phyloP scores from a whole-genome alignment of 768 basidiomycete genomes.

The Sutorius australiensis region DNA sequence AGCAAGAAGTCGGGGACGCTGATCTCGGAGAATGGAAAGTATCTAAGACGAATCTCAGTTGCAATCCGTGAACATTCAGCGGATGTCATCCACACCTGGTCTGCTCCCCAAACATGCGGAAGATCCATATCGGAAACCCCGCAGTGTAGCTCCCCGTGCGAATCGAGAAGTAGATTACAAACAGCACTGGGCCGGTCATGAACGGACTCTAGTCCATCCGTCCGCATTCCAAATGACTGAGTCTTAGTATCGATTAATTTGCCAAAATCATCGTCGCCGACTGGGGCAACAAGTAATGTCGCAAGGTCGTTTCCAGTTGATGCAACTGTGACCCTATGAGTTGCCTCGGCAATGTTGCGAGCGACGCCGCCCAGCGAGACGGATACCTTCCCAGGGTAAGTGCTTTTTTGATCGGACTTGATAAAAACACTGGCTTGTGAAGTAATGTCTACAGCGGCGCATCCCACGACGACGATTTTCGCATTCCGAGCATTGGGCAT shows the following conservation, averaged over 20 bases:
- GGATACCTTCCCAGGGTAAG: constrained; percentile 71
- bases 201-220: constrained; percentile 64
- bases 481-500: constrained; percentile 27
- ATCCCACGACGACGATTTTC: constrained; percentile 72
- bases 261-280: constrained; percentile 79
- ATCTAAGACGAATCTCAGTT: constrained; percentile 39
- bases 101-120: constrained; percentile 44
- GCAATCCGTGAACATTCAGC: neutral
- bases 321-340: constrained; percentile 56
- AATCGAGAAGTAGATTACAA: constrained; percentile 83
- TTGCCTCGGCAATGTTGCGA: constrained; percentile 92
- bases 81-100: constrained; percentile 36
- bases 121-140: constrained; percentile 93
- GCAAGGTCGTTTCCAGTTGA: constrained; percentile 28
- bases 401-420: constrained; percentile 53
- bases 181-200: constrained; percentile 58
- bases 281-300: constrained; percentile 65
- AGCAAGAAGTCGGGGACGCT: constrained; percentile 57
- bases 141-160: constrained; percentile 63
- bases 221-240: constrained; percentile 64
- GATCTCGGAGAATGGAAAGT: constrained; percentile 42
- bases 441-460: constrained; percentile 87
- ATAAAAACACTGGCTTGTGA: constrained; percentile 41
- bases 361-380: constrained; percentile 85
- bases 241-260: constrained; percentile 58